A percentile compares a stretch with the other conserved stretches of the same genome.
Evolutionary conservation across 148 eudicot genomes (phyloP).

Genomic region (Mesembryanthemum crystallinum): DNA sequence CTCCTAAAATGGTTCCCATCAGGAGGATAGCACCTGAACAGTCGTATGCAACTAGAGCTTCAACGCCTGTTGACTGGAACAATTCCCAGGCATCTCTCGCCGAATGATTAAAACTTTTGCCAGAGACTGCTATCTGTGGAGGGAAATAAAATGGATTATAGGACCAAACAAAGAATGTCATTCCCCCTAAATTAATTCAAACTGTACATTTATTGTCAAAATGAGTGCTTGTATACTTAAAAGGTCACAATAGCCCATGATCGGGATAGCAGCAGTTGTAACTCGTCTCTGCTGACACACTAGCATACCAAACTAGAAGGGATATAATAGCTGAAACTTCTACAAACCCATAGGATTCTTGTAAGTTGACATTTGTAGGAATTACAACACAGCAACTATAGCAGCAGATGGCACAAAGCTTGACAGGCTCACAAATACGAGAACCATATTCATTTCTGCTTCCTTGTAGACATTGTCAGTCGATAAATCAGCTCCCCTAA

Average conservation of each 20-base stretch:
- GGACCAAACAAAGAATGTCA: background rate
- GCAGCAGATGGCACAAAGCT: background rate
- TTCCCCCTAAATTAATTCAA: background rate
- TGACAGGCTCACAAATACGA: no score
- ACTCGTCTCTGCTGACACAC: no score
- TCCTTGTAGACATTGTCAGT: no score
- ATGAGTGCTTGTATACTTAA: background rate
- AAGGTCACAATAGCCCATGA: background rate
- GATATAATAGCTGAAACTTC: background rate
- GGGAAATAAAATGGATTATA: background rate
- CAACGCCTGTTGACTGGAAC: conserved; percentile 95
- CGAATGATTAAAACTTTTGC: conserved; percentile 88
- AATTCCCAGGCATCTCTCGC: conserved; percentile 99
- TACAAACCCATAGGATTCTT: background rate
- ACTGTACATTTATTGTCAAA: background rate
- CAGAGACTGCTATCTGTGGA: conserved; percentile 83
- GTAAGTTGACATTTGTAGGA: background rate
- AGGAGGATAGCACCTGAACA: conserved; percentile 95
- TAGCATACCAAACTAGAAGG: background rate
- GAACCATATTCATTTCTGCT: no score
- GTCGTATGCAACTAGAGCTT: conserved; percentile 90
- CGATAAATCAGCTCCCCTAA: no score
- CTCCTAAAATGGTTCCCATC: conserved; percentile 86
- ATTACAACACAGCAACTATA: background rate
- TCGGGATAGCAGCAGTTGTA: background rate